phyloP scores from a whole-genome alignment of 495 filamentous ascomycete genomes.

The Penicillium pancosmium region DNA sequence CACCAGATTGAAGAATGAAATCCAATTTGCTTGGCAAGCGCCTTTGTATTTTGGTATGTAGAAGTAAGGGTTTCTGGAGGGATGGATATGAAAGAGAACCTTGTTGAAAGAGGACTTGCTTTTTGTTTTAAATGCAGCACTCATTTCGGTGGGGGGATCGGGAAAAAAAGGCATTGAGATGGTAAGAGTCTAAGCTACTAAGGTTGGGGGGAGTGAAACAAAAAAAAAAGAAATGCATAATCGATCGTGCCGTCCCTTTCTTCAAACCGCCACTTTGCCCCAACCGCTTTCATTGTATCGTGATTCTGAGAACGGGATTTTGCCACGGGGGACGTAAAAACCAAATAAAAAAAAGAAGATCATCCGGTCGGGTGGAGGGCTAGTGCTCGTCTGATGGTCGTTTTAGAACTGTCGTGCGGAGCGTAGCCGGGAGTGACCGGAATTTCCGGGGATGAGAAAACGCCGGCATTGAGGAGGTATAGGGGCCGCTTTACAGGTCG shows the following conservation, averaged over 20 bases:
- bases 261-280: conserved; percentile 39
- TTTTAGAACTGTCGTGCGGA: conserved; percentile 7
- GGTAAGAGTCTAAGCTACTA: conserved; percentile 50
- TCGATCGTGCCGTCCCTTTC: conserved; percentile 44
- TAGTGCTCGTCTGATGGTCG: conserved; percentile 13
- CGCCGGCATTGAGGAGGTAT: conserved; percentile 17
- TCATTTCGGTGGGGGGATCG: conserved; percentile 16
- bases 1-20: neutral
- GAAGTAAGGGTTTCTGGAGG: neutral
- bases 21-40: conserved; percentile 2
- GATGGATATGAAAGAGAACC: neutral
- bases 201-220: conserved; percentile 30
- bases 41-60: conserved; percentile 2
- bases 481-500: conserved; percentile 56
- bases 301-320: conserved; percentile 34
- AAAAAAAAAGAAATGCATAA: conserved; percentile 42
- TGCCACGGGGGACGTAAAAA: conserved; percentile 25
- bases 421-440: conserved; percentile 11
- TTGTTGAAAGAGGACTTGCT: conserved; percentile 29
- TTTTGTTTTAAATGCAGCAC: conserved; percentile 20
- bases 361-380: conserved; percentile 21
- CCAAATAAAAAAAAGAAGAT: conserved; percentile 15
- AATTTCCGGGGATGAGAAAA: conserved; percentile 20
- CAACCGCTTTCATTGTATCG: conserved; percentile 49
- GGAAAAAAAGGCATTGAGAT: conserved; percentile 37